Evolutionary conservation across 140 eudicot genomes (phyloP).

Genomic region (Oenanthe javanica): DNA sequence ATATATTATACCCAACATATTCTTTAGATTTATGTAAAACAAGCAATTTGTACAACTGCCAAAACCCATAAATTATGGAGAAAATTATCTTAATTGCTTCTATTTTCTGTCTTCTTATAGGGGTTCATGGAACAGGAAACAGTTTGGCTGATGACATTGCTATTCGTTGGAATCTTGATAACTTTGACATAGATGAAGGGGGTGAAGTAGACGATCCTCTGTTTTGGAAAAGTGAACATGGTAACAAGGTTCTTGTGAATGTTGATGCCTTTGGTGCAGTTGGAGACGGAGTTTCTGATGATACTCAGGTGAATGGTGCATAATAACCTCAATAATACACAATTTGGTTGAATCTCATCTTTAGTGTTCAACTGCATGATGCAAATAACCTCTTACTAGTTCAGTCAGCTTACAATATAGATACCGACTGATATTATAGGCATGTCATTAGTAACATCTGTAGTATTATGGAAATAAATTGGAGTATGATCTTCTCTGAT

Average conservation of each 20-base stretch:
- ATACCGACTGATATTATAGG: not conserved
- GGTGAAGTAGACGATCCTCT: conserved; percentile 38
- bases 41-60: conserved; percentile 23
- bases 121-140: conserved; percentile 26
- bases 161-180: conserved; percentile 25
- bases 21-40: conserved; percentile 39
- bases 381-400: not conserved
- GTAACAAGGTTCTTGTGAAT: conserved; percentile 53
- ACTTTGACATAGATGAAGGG: conserved; percentile 30
- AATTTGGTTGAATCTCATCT: not conserved
- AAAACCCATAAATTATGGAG: conserved; percentile 45
- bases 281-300: conserved; percentile 95
- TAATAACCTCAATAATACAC: not conserved
- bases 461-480: not conserved
- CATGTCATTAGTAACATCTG: not conserved
- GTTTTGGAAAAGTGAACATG: conserved; percentile 41
- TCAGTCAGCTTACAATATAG: not conserved
- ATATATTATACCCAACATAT: conserved; percentile 41
- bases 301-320: conserved; percentile 65
- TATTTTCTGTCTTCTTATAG: conserved; percentile 44
- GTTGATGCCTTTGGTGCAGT: conserved; percentile 88
- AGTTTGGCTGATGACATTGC: conserved; percentile 28
- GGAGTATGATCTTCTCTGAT: not conserved
- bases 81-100: conserved; percentile 27
- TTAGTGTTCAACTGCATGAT: not conserved